Base-by-base conservation (phyloP, 352 stramenopile genomes). In the Pythium pectinolyticum region DNA sequence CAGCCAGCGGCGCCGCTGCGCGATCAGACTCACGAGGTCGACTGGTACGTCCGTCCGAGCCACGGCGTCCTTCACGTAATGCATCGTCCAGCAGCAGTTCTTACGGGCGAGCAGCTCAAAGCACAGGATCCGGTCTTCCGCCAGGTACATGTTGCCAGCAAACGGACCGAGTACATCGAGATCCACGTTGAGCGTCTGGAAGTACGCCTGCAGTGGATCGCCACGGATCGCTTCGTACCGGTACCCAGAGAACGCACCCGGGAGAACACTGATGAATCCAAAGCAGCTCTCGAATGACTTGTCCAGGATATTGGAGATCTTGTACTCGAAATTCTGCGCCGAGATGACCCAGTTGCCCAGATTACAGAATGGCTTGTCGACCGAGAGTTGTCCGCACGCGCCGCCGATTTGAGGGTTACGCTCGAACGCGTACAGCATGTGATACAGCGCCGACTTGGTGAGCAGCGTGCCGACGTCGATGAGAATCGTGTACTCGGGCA, bases 271-370 rank as follows among this genome's bases (percentile, higher is more conserved):
- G 61, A 96, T 92, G 73, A 89, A 94, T 14, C 87, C 87, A 63
- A 94, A 94, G 66, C 84, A 94, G 52, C 75, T 88, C 57, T 95
- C 87, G 40, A 93, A 63, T 14, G 85, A 88, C 69, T 94, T 94
- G 78, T 95, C 87, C 3, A 95, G 69, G 41, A 94, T 85, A 68
- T 94, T 94, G 43, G 82, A 91, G 45, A 94, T 92, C 61, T 94
- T 94, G 82, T 95, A 95, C 77, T 95, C 87, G 47, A 95, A 95
- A 55, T 94, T 75, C 55, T 95, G 87, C 17, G 87, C 87, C 22
- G 82, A 90, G 22, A 95, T 72, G 66, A 95, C 84, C 84, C 84
- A 95, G 53, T 95, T 95, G 68, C 78, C 89, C 66, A 95, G 61
- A 61, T 94, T 89, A 34, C 81, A 78, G 52, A 89, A 88, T n/a